Conservation (phyloP, 116 monocot genomes). For the Zostera marina region DNA sequence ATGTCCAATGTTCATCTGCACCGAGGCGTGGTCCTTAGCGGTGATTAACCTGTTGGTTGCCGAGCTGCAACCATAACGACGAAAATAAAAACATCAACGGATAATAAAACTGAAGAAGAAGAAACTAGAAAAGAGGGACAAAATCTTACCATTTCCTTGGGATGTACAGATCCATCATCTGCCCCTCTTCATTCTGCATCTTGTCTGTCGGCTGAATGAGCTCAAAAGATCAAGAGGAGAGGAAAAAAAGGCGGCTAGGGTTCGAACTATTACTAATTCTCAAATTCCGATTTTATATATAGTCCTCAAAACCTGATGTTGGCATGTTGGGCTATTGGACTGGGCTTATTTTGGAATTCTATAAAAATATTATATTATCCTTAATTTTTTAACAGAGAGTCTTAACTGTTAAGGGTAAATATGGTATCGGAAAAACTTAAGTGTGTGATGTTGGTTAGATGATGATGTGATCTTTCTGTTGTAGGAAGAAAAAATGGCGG, state of each 20-base stretch:
- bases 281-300: no score
- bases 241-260: neutral
- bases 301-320: no score
- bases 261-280: neutral
- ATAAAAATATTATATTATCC: no score
- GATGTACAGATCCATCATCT: slow-evolving; percentile 47
- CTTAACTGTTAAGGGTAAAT: no score
- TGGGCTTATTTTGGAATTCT: no score
- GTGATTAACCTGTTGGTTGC: slow-evolving; percentile 42
- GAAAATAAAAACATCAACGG: neutral
- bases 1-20: slow-evolving; percentile 37
- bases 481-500: neutral
- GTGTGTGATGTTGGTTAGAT: no score
- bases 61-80: slow-evolving; percentile 11
- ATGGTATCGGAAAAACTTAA: no score
- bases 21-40: slow-evolving; percentile 41
- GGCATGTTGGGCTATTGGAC: no score
- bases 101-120: neutral
- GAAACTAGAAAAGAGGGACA: neutral
- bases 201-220: slow-evolving; percentile 2
- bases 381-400: no score
- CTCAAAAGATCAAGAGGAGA: neutral
- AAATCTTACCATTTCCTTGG: slow-evolving; percentile 44
- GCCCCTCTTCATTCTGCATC: slow-evolving; percentile 62
- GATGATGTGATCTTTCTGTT: neutral